Evolutionary conservation across 1,139 yeast genomes (phyloP).

Genomic region (Taphrina pruni): DNA sequence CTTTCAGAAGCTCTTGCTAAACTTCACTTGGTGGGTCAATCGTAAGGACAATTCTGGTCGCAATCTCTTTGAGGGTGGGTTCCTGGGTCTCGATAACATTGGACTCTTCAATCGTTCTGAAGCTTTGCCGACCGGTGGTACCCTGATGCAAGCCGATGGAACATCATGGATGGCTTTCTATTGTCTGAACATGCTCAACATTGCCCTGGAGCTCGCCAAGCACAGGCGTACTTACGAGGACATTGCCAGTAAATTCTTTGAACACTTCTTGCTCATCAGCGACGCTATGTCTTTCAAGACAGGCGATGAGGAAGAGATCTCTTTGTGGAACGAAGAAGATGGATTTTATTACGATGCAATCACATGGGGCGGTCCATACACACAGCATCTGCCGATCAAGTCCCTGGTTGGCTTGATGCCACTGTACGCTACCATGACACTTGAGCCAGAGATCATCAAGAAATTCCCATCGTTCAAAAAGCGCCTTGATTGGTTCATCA

Average conservation of each 20-base stretch:
- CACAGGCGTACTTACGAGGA: conserved; percentile 88
- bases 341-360: conserved; percentile 92
- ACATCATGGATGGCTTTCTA: conserved; percentile 99
- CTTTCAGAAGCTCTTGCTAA: conserved; percentile 85
- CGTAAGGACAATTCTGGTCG: conserved; percentile 88
- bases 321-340: conserved; percentile 86
- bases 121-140: conserved; percentile 92
- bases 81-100: conserved; percentile 90
- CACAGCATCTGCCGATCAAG: conserved; percentile 80
- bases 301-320: conserved; percentile 62
- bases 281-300: conserved; percentile 88
- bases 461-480: conserved; percentile 84
- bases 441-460: conserved; percentile 82
- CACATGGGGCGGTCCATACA: conserved; percentile 75
- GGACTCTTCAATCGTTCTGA: conserved; percentile 94
- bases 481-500: conserved; percentile 84
- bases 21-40: conserved; percentile 99
- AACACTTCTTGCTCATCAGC: conserved; percentile 88
- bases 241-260: conserved; percentile 93
- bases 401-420: conserved; percentile 94
- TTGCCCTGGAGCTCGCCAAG: conserved; percentile 88
- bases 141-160: conserved; percentile 91
- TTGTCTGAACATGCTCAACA: conserved; percentile 88
- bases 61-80: conserved; percentile 94
- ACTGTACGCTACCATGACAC: conserved; percentile 83